These are phyloP conservation scores for Ceratobasidium papillatum DNA, from an alignment of 1,284 basidiomycete genomes.

Conservation along the genomic window DNA sequence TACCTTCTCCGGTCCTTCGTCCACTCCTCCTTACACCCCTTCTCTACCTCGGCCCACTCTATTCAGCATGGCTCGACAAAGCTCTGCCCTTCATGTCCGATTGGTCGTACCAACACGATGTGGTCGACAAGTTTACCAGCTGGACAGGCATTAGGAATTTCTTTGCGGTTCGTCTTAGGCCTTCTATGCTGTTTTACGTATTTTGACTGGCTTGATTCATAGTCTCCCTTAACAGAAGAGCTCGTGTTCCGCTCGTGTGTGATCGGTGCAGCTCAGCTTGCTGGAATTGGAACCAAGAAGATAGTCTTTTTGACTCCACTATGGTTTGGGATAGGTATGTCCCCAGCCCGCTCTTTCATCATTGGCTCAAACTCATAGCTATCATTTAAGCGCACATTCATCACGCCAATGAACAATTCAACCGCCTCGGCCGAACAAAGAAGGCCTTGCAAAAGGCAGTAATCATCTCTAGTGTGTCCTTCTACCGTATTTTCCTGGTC, in stretches of 20 bases:
- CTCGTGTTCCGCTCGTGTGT: conserved; percentile 90
- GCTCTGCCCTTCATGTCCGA: conserved; percentile 70
- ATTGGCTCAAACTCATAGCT: not conserved
- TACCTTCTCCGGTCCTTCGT: conserved; percentile 50
- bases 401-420: conserved; percentile 87
- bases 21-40: conserved; percentile 68
- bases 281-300: conserved; percentile 61
- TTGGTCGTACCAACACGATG: conserved; percentile 59
- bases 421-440: conserved; percentile 69
- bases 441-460: conserved; percentile 70
- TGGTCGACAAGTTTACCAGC: conserved; percentile 58
- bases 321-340: conserved; percentile 85
- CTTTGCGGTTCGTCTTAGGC: conserved; percentile 65
- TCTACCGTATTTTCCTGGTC: not conserved
- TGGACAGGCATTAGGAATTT: conserved; percentile 79
- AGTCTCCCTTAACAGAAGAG: conserved; percentile 95
- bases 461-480: conserved; percentile 65
- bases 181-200: conserved; percentile 18
- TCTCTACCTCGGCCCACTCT: conserved; percentile 87
- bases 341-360: conserved; percentile 20
- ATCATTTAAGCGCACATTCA: conserved; percentile 80
- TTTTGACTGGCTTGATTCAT: conserved; percentile 5
- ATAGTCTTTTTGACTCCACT: conserved; percentile 86
- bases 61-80: conserved; percentile 64
- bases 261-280: conserved; percentile 74